Conservation (phyloP, 2,329 filamentous ascomycete species). For the Talaromyces piceae region DNA sequence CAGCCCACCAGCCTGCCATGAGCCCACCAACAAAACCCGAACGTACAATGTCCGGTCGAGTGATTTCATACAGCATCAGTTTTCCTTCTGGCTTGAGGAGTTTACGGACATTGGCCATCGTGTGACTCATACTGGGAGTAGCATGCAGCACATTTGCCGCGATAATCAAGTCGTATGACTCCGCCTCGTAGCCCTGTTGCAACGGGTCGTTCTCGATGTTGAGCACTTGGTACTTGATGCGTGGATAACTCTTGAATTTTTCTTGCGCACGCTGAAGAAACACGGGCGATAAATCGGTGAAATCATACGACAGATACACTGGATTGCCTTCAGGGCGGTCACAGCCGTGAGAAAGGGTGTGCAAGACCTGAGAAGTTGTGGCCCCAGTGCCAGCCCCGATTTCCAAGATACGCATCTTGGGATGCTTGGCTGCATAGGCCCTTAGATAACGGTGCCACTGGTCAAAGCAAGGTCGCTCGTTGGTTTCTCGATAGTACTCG, state of each 20-base stretch:
- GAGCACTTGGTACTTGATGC: slow-evolving; percentile 21
- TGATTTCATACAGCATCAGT: slow-evolving; percentile 39
- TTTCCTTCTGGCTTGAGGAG: slow-evolving; percentile 37
- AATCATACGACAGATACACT: slow-evolving; percentile 9
- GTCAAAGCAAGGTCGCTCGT: slow-evolving; percentile 29
- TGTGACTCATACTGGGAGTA: slow-evolving; percentile 16
- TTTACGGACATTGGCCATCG: slow-evolving; percentile 19
- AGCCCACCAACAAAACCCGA: slow-evolving; percentile 22
- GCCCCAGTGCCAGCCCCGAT: slow-evolving; percentile 40
- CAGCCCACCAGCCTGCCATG: slow-evolving; percentile 35
- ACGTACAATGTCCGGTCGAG: slow-evolving; percentile 11
- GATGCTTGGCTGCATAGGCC: slow-evolving; percentile 29
- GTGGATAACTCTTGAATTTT: not conserved
- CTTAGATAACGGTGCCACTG: slow-evolving; percentile 24
- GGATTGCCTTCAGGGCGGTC: not conserved
- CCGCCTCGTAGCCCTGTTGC: slow-evolving; percentile 23
- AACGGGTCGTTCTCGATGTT: slow-evolving; percentile 22
- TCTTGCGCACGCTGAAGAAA: slow-evolving; percentile 14
- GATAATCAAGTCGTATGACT: slow-evolving; percentile 25
- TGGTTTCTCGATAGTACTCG: slow-evolving; percentile 29
- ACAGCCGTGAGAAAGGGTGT: slow-evolving; percentile 13
- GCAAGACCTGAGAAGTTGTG: slow-evolving; percentile 31
- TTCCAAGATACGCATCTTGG: slow-evolving; percentile 39
- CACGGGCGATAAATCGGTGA: slow-evolving; percentile 17
- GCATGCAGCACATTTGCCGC: slow-evolving; percentile 31